Base-by-base conservation (phyloP, 1,284 basidiomycete genomes). In the Ganoderma multipileum region DNA sequence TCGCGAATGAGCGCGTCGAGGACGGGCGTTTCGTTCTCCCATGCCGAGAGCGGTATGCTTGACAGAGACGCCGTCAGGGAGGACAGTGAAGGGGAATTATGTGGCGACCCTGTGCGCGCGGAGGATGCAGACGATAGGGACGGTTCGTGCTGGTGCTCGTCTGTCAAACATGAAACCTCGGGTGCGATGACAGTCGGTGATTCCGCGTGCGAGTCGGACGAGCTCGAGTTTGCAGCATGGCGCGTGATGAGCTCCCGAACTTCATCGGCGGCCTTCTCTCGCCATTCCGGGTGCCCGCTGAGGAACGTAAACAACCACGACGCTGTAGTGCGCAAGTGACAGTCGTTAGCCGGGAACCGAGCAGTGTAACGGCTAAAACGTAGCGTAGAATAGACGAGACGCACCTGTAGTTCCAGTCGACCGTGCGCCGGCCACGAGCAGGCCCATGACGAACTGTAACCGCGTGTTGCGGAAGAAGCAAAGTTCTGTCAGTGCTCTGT, bases 221-320 rank as follows among this genome's bases (percentile, higher is more conserved):
- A 30, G 28, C 47, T 50, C 23, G 81, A 61, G 74, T 89, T 80
- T 64, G 82, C 78, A 76, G 87, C 85, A 76, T 95, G 81, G 47
- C 55, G 62, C 57, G 65, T 54, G 57, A 72, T 57, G 73, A 93
- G 80, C 69, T 83, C 78, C 77, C 91, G 85, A 63, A 92, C 79
- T 81, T 95, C 87, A 58, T 81, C 72, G 68, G 84, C 79, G 44
- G 86, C 87, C 78, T 86, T 87, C 59, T 78, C 77, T 62, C 85
- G 82, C 91, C 91, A 93, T 69, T 89, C 85, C 38, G 82, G 81
- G 74, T 92, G 85, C 38, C 85, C 86, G 39, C 88, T 89, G 50
- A 93, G 83, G 78, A 87, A 93, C 30, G 88, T 90, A 69, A 89
- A 80, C 60, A 93, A 78, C 91, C 91, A 93, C 33, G 89, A 91